Evolutionary conservation across 257 asterid species (phyloP), one percentile per base, ranked within the genome.

Genomic region (Coffea eugenioides): DNA sequence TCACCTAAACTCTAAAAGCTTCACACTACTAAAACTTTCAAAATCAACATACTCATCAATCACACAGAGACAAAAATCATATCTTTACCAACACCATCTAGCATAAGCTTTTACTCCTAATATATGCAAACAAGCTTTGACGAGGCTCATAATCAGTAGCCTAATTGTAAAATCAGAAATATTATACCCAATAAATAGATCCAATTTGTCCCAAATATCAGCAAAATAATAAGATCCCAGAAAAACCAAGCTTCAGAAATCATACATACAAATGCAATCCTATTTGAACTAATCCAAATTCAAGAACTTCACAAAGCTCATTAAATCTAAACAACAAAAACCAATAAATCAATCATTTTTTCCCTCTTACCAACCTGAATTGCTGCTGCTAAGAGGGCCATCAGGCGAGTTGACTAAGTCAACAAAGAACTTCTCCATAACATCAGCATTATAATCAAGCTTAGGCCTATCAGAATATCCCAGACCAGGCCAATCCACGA

Each of bases 401-500:
- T 89, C 91, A 69, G 97, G 87, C 18, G 93, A 71, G 76, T 79
- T 89, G 51, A 95, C 79, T 74, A 95, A 93, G 83, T 93, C 98
- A 75, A 90, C 95, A 84, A 95, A 82, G 85, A 95, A 95, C 79
- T 83, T 90, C 86, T 95, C 98, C 98, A 95, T 91, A 20, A 95
- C 94, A 83, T 89, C 95, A 52, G 97, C 96, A 83, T 86, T 85
- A 43, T 95, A 95, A 45, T 95, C 94, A 68, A 95, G 89, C 83
- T 92, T 95, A 21, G 98, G 98, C 73, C 98, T 83, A 77, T 90
- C 98, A 69, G 98, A 95, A 89, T 88, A 87, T 51, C 98, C 98
- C 81, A 95, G 81, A 59, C 98, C 98, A 51, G 98, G 98, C 98
- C 98, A 95, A 88, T 95, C 98, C 81, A 95, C 92, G 83, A 95